Percentiles rank a stretch among this genome's conserved stretches.
Conservation (phyloP, 2,329 filamentous ascomycete species). For the Calonectria crousiana region DNA sequence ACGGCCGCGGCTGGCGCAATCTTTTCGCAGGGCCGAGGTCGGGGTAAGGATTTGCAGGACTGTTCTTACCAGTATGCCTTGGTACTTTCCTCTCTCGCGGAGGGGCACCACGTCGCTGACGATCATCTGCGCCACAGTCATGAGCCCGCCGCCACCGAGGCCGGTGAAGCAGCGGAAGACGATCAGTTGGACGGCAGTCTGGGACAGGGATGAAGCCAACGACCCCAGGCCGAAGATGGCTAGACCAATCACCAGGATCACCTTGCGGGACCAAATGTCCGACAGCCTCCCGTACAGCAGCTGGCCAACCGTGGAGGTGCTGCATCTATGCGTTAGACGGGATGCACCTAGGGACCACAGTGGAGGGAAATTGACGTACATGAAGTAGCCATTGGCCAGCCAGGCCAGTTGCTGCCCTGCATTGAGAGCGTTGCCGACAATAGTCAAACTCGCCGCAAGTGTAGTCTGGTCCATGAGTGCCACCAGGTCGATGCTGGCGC, state of each 20-base stretch:
- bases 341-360: too few species aligned
- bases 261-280: conserved; percentile 61
- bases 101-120: conserved; percentile 79
- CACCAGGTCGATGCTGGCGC: conserved; percentile 66
- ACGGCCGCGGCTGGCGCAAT: not conserved
- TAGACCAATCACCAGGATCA: conserved; percentile 53
- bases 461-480: conserved; percentile 71
- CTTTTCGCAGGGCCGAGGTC: not conserved
- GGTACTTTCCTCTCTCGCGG: conserved; percentile 78
- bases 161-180: conserved; percentile 57
- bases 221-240: conserved; percentile 59
- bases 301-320: conserved; percentile 42
- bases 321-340: not conserved
- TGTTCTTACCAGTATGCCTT: conserved; percentile 64
- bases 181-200: conserved; percentile 49
- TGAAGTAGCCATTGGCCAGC: conserved; percentile 68
- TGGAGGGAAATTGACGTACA: too few species aligned
- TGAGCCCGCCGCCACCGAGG: conserved; percentile 79
- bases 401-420: conserved; percentile 64
- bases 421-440: conserved; percentile 63
- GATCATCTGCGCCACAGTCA: conserved; percentile 76
- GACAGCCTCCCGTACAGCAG: conserved; percentile 60
- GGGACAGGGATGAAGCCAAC: conserved; percentile 51
- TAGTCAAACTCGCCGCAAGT: conserved; percentile 65
- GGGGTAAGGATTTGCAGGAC: not conserved